Percentiles rank a stretch among this genome's conserved stretches.
These are phyloP conservation scores for Colletotrichum tabaci DNA, from an alignment of 2,329 filamentous ascomycete genomes.

Conservation along the genomic window DNA sequence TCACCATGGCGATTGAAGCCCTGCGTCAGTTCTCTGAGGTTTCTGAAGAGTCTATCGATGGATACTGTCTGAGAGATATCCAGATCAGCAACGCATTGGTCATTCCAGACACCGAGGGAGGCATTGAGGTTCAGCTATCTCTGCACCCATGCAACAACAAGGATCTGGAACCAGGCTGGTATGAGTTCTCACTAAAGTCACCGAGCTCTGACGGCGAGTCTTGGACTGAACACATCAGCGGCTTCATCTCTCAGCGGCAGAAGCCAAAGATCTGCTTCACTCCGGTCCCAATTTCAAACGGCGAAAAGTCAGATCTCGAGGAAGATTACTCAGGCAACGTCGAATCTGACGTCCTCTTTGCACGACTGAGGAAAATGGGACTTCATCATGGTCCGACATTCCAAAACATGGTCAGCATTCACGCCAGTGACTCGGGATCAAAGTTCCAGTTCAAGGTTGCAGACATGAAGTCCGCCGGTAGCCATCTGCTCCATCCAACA, in stretches of 20 bases:
- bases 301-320: conserved; percentile 52
- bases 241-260: conserved; percentile 10
- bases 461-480: conserved; percentile 57
- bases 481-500: conserved; percentile 51
- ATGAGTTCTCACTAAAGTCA: conserved; percentile 32
- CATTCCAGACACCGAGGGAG: conserved; percentile 21
- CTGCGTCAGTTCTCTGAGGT: conserved; percentile 20
- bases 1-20: conserved; percentile 48
- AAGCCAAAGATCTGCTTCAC: conserved; percentile 44
- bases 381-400: conserved; percentile 24
- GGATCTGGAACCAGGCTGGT: conserved; percentile 28
- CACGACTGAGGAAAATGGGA: conserved; percentile 48
- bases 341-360: conserved; percentile 63
- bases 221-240: conserved; percentile 31
- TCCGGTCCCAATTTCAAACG: conserved; percentile 22
- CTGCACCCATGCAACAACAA: conserved; percentile 20
- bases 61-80: conserved; percentile 43
- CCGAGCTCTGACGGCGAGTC: conserved; percentile 61
- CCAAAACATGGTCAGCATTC: conserved; percentile 17
- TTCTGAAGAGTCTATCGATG: conserved; percentile 7
- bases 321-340: neutral
- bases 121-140: conserved; percentile 24
- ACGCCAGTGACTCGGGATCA: conserved; percentile 56
- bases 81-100: conserved; percentile 41
- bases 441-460: conserved; percentile 67